Evolutionary conservation across 1,139 yeast species (phyloP).

Genomic region (Geotrichum aggregatum): DNA sequence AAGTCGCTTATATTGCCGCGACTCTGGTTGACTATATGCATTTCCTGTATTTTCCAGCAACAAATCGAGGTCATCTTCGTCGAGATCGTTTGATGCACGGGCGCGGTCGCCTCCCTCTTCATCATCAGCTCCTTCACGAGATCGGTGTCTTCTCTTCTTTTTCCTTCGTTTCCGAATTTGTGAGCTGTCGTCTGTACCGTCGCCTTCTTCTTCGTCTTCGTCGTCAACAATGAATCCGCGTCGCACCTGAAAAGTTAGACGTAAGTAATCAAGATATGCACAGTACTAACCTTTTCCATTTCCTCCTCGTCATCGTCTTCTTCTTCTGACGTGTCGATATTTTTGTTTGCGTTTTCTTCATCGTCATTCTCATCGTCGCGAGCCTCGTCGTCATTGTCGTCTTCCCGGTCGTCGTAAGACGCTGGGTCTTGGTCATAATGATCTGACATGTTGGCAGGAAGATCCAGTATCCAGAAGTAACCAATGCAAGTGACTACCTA

Average conservation of each 20-base stretch:
- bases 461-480: conserved; percentile 7
- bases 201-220: conserved; percentile 62
- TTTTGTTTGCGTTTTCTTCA: conserved; percentile 22
- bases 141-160: conserved; percentile 25
- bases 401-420: conserved; percentile 11
- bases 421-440: conserved; percentile 19
- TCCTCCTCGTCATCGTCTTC: conserved; percentile 46
- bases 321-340: conserved; percentile 41
- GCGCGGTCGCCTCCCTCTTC: conserved; percentile 14
- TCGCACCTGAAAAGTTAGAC: conserved; percentile 47
- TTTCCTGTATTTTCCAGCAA: conserved; percentile 85
- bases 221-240: conserved; percentile 95
- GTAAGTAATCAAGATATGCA: neutral
- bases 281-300: conserved; percentile 35
- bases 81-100: conserved; percentile 61
- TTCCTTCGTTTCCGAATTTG: conserved; percentile 31
- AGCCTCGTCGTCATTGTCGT: conserved; percentile 13
- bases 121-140: conserved; percentile 22
- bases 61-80: conserved; percentile 92
- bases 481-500: conserved; percentile 2
- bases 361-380: conserved; percentile 22
- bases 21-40: conserved; percentile 15
- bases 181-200: conserved; percentile 44
- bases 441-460: conserved; percentile 18
- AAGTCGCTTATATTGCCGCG: conserved; percentile 66